These are phyloP conservation scores for Ormosia semicastrata DNA, from an alignment of 306 rosid genomes.

Conservation along the genomic window DNA sequence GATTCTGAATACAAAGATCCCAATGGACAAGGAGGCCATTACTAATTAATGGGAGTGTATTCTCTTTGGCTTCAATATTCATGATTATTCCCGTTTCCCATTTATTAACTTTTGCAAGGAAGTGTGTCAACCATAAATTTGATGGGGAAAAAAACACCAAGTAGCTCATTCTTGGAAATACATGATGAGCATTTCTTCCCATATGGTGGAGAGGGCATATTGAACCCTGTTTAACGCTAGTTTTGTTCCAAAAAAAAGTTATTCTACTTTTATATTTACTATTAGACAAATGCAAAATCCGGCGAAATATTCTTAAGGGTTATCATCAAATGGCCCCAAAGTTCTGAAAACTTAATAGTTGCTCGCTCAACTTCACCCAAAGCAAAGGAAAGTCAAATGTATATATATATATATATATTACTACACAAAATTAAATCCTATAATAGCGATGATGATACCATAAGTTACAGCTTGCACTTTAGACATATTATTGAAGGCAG, in stretches of 20 bases:
- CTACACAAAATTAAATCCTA: background rate
- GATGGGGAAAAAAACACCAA: background rate
- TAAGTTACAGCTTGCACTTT: background rate
- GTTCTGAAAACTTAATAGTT: background rate
- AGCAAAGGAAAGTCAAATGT: background rate
- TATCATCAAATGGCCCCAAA: background rate
- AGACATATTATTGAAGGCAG: background rate
- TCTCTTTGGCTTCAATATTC: background rate
- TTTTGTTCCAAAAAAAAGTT: background rate
- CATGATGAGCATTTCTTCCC: background rate
- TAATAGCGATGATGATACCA: background rate
- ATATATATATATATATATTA: background rate
- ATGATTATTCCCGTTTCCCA: background rate
- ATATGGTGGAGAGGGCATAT: background rate
- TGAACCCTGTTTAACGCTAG: background rate
- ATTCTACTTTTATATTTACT: background rate
- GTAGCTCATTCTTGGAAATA: background rate
- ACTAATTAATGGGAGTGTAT: slow-evolving; percentile 7
- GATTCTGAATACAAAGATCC: background rate
- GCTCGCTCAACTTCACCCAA: background rate
- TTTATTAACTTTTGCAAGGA: slow-evolving; percentile 5
- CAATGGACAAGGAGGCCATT: slow-evolving; percentile 22
- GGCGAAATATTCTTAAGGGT: background rate
- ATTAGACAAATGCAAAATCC: background rate
- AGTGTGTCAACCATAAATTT: background rate